These are phyloP conservation scores for Fabrea salina DNA, from an alignment of 169 alveolate genomes.

Conservation along the genomic window DNA sequence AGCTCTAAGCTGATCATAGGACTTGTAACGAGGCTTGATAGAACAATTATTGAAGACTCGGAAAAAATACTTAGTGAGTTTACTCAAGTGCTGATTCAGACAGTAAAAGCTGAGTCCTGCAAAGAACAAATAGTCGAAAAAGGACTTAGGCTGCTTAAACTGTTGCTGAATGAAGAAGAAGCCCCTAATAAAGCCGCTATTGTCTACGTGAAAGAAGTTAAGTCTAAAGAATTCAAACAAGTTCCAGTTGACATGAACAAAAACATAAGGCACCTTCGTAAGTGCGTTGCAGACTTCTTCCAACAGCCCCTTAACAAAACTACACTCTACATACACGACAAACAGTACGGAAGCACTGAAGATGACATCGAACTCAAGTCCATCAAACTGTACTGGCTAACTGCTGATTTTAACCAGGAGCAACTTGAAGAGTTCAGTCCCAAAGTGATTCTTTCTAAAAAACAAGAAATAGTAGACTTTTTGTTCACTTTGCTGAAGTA, in stretches of 20 bases:
- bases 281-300: neutral
- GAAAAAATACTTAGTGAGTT: neutral
- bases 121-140: neutral
- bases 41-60: neutral
- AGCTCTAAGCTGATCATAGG: neutral
- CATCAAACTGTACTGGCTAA: neutral
- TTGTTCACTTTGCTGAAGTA: neutral
- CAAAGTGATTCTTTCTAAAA: neutral
- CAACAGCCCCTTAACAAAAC: neutral
- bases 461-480: neutral
- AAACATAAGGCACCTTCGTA: conserved; percentile 1
- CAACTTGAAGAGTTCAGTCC: neutral
- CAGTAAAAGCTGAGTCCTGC: neutral
- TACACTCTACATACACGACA: neutral
- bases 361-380: conserved; percentile 1
- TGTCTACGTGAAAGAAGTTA: neutral
- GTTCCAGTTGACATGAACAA: neutral
- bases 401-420: neutral
- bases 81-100: neutral
- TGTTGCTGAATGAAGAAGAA: neutral
- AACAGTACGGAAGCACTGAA: neutral
- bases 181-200: neutral
- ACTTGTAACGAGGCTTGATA: neutral
- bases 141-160: neutral
- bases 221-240: neutral